Evolutionary conservation across 345 rosid genomes (phyloP), one percentile per base, ranked within the genome.

Genomic region (Leavenworthia alabamica): DNA sequence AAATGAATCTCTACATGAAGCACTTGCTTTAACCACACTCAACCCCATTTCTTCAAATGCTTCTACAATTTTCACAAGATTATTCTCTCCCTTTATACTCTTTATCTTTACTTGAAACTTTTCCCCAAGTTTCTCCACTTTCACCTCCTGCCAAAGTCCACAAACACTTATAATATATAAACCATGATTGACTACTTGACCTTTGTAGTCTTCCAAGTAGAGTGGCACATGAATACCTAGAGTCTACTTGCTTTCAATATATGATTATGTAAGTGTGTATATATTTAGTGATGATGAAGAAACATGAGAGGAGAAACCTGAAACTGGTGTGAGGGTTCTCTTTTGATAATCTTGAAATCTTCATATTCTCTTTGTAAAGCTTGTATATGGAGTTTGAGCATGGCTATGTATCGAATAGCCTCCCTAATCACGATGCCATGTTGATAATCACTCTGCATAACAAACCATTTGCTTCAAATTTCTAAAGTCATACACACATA

Each of bases 21-120:
- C 85, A 52, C 64, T 82, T 41, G 95, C 90, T 46, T 82, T 84
- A 66, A 65, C 24, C 14, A 85, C 85, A 47, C 49, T 56, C 37
- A 90, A 77, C 12, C 83, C 81, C 83, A 87, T 77, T 58, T 82
- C 76, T 43, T 87, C 95, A 62, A 87, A 81, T n/a, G 72, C 84
- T 65, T 83, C 90, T 42, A 90, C 61, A 56, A 85, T 66, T 17
- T 81, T 70, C 37, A 81, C 86, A 46, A 87, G 71, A 64, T 60
- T 76, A 15, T 68, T 68, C 46, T 73, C 83, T 61, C 75, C 80
- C 68, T 71, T 81, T 57, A 69, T 70, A 39, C 85, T 74, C 1
- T 14, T 70, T 53, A 85, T 81, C 64, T 56, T 77, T 37, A 90
- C 79, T 23, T 44, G 16, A 60, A 73, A 78, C 41, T 57, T 74